Evolutionary conservation across 2,329 filamentous ascomycete genomes (phyloP).

Genomic region (Trichophyton simii): DNA sequence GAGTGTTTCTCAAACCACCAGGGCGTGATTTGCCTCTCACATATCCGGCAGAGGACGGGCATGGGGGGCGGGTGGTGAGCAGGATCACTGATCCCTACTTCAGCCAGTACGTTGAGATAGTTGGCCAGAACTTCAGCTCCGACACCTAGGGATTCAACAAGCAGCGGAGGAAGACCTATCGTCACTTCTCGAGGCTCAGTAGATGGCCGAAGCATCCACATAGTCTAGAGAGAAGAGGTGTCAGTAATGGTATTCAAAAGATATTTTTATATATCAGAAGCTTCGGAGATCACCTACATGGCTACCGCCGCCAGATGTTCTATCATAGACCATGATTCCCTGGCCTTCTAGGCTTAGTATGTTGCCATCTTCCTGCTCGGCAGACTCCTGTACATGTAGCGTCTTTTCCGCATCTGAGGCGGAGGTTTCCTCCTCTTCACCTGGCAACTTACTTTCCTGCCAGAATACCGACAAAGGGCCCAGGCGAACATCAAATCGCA

Average conservation of each 20-base stretch:
- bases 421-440: conserved; percentile 10
- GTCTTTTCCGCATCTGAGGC: conserved; percentile 13
- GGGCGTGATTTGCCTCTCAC: conserved; percentile 88
- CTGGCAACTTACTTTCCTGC: conserved; percentile 14
- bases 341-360: conserved; percentile 81
- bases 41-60: conserved; percentile 88
- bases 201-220: conserved; percentile 99
- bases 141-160: conserved; percentile 87
- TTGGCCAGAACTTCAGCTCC: conserved; percentile 90
- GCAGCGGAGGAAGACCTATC: conserved; percentile 77
- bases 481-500: conserved; percentile 63
- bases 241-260: background rate
- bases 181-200: conserved; percentile 81
- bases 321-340: conserved; percentile 96
- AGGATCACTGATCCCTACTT: conserved; percentile 63
- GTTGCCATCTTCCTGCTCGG: conserved; percentile 28
- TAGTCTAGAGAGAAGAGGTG: conserved; percentile 51
- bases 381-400: conserved; percentile 28
- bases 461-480: conserved; percentile 56
- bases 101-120: conserved; percentile 80
- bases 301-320: conserved; percentile 70
- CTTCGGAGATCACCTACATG: conserved; percentile 52
- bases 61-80: conserved; percentile 65
- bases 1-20: conserved; percentile 99
- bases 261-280: too few relatives aligned